These are phyloP conservation scores for Pseudozyma flocculosa DNA, from an alignment of 1,284 basidiomycete genomes.

Conservation along the genomic window DNA sequence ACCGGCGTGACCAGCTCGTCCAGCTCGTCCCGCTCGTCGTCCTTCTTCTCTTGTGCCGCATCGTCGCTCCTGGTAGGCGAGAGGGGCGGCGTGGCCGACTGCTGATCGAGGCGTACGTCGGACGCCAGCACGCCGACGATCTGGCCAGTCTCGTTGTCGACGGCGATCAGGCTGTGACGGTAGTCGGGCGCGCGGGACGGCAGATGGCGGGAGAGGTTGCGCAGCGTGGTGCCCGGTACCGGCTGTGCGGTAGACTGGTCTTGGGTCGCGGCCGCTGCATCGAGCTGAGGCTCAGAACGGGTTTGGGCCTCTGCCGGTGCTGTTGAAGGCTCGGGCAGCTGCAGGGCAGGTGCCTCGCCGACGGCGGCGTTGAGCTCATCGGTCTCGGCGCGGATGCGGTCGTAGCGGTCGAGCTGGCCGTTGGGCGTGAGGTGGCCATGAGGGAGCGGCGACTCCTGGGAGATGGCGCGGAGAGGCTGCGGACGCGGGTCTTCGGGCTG, in stretches of 20 bases:
- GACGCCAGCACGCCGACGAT: conserved; percentile 39
- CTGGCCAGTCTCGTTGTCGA: conserved; percentile 44
- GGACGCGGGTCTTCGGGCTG: too few relatives aligned
- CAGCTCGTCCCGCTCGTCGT: conserved; percentile 7
- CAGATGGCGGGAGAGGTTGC: not conserved
- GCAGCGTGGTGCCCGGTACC: not conserved
- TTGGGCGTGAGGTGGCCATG: not conserved
- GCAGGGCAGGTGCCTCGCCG: not conserved
- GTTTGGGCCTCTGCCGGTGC: too few relatives aligned
- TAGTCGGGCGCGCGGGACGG: conserved; percentile 8
- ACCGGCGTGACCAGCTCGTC: conserved; percentile 7
- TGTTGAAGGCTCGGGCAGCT: not conserved
- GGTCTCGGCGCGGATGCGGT: conserved; percentile 1
- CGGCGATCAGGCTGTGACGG: conserved; percentile 39
- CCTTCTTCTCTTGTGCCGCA: not conserved
- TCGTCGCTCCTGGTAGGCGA: not conserved
- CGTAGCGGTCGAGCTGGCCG: not conserved
- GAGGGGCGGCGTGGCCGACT: not conserved
- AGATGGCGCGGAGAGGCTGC: not conserved
- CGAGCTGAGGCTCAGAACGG: too few relatives aligned
- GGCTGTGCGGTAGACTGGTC: not conserved
- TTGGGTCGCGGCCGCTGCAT: conserved; percentile 3
- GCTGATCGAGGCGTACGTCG: conserved; percentile 17
- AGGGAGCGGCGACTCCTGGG: not conserved
- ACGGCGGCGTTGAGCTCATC: conserved; percentile 3